Conservation (phyloP, 805 yeast species). For the Kuraishia floccosa region DNA sequence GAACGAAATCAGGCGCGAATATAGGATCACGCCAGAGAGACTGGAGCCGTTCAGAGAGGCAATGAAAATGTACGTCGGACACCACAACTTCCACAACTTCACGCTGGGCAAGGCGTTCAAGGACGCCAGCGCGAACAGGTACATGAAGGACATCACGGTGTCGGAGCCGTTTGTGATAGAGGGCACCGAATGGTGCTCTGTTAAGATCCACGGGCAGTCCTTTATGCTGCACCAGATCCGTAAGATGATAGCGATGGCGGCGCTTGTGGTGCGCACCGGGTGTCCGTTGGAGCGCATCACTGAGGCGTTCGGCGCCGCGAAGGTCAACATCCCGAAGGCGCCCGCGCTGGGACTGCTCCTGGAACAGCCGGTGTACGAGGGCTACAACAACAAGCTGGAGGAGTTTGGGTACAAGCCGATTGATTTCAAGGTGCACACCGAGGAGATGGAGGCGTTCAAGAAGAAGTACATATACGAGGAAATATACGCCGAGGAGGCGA, state of each 20-base stretch:
- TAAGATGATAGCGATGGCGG: constrained; percentile 95
- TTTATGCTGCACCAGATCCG: constrained; percentile 98
- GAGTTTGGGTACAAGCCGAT: constrained; percentile 71
- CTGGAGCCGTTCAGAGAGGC: constrained; percentile 55
- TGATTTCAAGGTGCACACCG: constrained; percentile 52
- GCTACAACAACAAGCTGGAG: constrained; percentile 60
- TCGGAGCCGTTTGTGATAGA: constrained; percentile 87
- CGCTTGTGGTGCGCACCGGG: constrained; percentile 75
- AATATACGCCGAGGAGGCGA: constrained; percentile 81
- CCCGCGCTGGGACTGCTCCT: constrained; percentile 89
- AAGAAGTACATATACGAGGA: constrained; percentile 83
- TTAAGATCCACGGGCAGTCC: constrained; percentile 95
- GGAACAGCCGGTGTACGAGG: constrained; percentile 87
- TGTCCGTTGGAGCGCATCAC: constrained; percentile 66
- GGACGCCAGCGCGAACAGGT: constrained; percentile 79
- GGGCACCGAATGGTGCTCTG: constrained; percentile 92
- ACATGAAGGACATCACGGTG: constrained; percentile 68
- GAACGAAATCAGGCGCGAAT: constrained; percentile 54
- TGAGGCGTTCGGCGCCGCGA: constrained; percentile 65
- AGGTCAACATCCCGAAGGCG: constrained; percentile 90
- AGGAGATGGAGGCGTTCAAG: constrained; percentile 78
- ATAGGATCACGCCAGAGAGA: constrained; percentile 52
- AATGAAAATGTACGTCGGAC: constrained; percentile 66
- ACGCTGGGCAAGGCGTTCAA: constrained; percentile 47
- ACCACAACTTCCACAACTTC: constrained; percentile 66